Evolutionary conservation across 2,329 filamentous ascomycete species (phyloP), one percentile per base, ranked within the genome.

Genomic region (Aspergillus caelatus): DNA sequence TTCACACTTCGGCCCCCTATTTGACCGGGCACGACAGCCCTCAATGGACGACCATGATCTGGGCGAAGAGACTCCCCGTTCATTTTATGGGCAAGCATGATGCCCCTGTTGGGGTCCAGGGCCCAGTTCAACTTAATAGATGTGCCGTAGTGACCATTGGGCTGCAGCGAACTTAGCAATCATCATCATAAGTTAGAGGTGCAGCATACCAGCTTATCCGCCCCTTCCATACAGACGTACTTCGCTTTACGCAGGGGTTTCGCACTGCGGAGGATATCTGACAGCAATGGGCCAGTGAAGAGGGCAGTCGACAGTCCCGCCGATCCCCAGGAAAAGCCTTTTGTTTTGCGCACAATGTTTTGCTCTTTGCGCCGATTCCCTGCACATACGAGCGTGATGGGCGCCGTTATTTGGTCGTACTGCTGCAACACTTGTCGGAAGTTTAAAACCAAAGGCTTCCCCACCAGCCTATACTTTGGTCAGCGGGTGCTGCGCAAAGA

Each of bases 1-100:
- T 97, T 97, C 36, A 97, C 93, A 75, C 92, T 96, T 66, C 94
- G 86, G 0, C 93, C 94, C 39, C 94, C 94, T 65, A 97, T 97
- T 76, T 96, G 93, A 0, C 94, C 94, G 0, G 94, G 94, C 4
- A 97, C 91, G 9, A 97, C 88, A 8, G 90, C 89, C 65, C 94
- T 85, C 48, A 97, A 79, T 0, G 94, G 94, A 68, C 91, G 91
- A 21, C 94, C 94, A 70, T 97, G 94, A 74, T 97, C 94, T 0
- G 93, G 92, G 54, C 86, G 84, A 6, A 97, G 84, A 63, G 84
- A 80, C 72, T 94, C 91, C 53, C 93, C 94, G 67, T 97, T 97
- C 93, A 97, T 96, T 74, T 88, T 90, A 76, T 96, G 90, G 3
- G 93, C 91, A 14, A 97, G 82, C 88, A 97, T 90, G 72, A 97